phyloP scores from a whole-genome alignment of 2,329 filamentous ascomycete genomes.

The Penicillium capsulatum region DNA sequence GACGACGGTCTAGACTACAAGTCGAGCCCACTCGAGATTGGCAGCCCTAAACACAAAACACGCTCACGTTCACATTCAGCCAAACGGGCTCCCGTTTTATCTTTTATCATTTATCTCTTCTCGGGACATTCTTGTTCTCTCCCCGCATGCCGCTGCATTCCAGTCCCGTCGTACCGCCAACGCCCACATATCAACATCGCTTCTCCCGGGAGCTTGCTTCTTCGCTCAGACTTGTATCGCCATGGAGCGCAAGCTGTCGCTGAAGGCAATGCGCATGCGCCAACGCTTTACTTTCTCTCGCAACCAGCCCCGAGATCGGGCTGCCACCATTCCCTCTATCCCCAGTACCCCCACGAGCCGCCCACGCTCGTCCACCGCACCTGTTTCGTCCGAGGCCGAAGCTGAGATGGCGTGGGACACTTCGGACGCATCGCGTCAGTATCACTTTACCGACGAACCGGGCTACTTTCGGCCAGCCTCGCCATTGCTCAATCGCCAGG shows the following conservation, averaged over 20 bases:
- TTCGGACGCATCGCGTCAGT: slow-evolving; percentile 22
- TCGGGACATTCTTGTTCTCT: neutral
- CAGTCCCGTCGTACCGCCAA: too few species aligned
- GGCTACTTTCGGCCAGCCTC: slow-evolving; percentile 30
- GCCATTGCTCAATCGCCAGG: slow-evolving; percentile 33
- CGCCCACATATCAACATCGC: too few species aligned
- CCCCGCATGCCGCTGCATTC: neutral
- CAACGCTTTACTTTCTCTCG: slow-evolving; percentile 18
- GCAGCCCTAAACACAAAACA: too few species aligned
- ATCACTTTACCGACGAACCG: slow-evolving; percentile 36
- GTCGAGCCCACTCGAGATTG: too few species aligned
- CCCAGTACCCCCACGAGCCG: slow-evolving; percentile 7
- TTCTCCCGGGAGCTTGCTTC: neutral
- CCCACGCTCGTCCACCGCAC: slow-evolving; percentile 18
- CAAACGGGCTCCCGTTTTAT: too few species aligned
- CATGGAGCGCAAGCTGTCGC: slow-evolving; percentile 23
- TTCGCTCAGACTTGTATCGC: neutral
- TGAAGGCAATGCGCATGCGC: slow-evolving; percentile 19
- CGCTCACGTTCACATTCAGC: too few species aligned
- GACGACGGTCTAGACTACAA: too few species aligned
- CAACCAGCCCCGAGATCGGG: slow-evolving; percentile 8
- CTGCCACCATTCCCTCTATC: slow-evolving; percentile 8
- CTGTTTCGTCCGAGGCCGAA: slow-evolving; percentile 8
- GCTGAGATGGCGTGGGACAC: slow-evolving; percentile 3
- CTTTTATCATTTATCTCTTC: neutral